Evolutionary conservation across 306 rosid genomes (phyloP).

Genomic region (Trifolium subterraneum): DNA sequence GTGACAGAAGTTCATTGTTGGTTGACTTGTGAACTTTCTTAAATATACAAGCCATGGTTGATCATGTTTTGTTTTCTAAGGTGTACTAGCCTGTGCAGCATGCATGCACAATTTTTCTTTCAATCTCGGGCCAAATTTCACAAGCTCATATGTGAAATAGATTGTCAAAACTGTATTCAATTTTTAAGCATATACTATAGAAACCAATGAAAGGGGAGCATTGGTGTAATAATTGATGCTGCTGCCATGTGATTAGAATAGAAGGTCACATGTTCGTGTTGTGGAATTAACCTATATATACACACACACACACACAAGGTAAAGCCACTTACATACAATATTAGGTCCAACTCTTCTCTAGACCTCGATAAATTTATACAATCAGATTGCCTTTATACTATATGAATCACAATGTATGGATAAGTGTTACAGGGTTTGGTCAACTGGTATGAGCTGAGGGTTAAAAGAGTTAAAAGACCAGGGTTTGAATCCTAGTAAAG

Average conservation of each 20-base stretch:
- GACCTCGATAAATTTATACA: too few relatives aligned
- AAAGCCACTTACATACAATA: too few relatives aligned
- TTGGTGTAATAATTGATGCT: background rate
- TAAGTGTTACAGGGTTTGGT: too few relatives aligned
- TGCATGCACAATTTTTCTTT: constrained; percentile 1
- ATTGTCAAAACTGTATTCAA: background rate
- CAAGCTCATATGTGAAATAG: constrained; percentile 30
- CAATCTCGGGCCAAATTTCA: constrained; percentile 2
- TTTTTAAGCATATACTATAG: constrained; percentile 6
- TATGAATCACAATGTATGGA: too few relatives aligned
- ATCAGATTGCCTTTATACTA: too few relatives aligned
- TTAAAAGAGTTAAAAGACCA: too few relatives aligned
- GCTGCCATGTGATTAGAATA: background rate
- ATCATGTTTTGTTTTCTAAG: background rate
- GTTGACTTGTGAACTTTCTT: constrained; percentile 24
- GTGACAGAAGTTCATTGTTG: constrained; percentile 29
- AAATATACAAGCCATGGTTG: constrained; percentile 15
- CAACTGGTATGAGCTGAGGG: too few relatives aligned
- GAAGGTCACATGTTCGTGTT: too few relatives aligned
- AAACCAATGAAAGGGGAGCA: constrained; percentile 1
- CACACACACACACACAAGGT: too few relatives aligned
- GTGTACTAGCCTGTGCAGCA: background rate
- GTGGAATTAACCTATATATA: too few relatives aligned
- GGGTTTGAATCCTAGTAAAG: too few relatives aligned
- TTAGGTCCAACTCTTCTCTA: too few relatives aligned